Base-by-base conservation (phyloP, 1,284 basidiomycete species). In the Austroboletus olivaceoglutinosus region DNA sequence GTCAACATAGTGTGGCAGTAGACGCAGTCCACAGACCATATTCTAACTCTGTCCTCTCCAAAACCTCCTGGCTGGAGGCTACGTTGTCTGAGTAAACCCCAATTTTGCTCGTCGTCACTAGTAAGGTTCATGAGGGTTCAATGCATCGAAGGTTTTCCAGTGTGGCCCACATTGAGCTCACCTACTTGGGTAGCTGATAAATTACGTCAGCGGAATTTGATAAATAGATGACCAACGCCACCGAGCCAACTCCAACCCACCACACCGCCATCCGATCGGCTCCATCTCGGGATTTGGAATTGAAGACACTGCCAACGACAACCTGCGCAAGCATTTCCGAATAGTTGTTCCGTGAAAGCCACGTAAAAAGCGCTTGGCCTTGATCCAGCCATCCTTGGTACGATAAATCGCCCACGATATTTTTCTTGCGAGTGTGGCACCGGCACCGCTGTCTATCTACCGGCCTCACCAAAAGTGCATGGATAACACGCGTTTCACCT, bases 21-120 rank as follows among this genome's bases (percentile, higher is more conserved):
- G 16, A 45, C 25, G 37, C 31, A 22, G 42, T 43, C 43, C 12
- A 68, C 78, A 53, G 55, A 83, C 87, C 87, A 89, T 58, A 87
- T 70, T 40, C 70, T 62, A 22, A 61, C 69, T 60, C 86, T 75
- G 36, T 76, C 73, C 11, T 69, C 64, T 18, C 83, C 80, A 60
- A 89, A 89, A 2, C 86, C 86, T 25, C 82, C 79, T 33, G 82
- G 79, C 45, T 60, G 58, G 10, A 87, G 66, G 54, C 84, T 86
- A 43, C 68, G 68, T 50, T 63, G 58, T 52, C 78, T 73, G 29
- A 85, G 69, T 1, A 55, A 62, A 2, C 71, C 62, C 85, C 83
- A 86, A 56, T 80, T 73, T 36, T 71, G 43, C 22, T 62, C 54
- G 48, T 69, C 60, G 45, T 64, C 61, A 21, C 45, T 59, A 23